These are phyloP conservation scores for Silybum marianum DNA, from an alignment of 129 eudicot species.

Conservation along the genomic window DNA sequence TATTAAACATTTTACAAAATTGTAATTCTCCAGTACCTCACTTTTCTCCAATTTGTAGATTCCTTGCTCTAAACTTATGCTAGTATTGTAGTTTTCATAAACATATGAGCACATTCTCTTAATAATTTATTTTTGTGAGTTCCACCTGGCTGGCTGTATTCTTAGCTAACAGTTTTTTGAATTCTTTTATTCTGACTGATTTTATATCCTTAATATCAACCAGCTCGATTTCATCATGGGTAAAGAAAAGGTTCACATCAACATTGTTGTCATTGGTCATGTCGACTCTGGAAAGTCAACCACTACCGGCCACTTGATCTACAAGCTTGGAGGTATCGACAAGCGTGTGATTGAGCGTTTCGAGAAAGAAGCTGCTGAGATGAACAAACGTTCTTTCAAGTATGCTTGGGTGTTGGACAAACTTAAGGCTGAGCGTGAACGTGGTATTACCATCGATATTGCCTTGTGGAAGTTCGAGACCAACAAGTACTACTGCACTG, in stretches of 20 bases:
- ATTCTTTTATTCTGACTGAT: neutral
- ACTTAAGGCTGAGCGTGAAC: slow-evolving; percentile 64
- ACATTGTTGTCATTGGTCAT: slow-evolving; percentile 45
- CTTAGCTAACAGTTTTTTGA: too few relatives aligned
- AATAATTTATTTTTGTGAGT: too few relatives aligned
- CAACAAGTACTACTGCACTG: slow-evolving; percentile 58
- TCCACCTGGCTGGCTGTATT: neutral
- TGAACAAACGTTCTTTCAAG: slow-evolving; percentile 64
- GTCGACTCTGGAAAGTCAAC: slow-evolving; percentile 50
- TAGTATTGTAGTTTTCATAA: neutral
- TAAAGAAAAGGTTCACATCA: slow-evolving; percentile 42
- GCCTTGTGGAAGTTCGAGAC: slow-evolving; percentile 66
- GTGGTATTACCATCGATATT: slow-evolving; percentile 61
- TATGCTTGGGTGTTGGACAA: slow-evolving; percentile 66
- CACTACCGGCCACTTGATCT: slow-evolving; percentile 55
- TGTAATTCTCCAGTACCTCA: too few relatives aligned
- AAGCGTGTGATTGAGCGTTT: slow-evolving; percentile 63
- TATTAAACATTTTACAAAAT: too few relatives aligned
- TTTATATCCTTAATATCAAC: neutral
- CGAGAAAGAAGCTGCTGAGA: slow-evolving; percentile 62
- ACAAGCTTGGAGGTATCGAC: slow-evolving; percentile 63
- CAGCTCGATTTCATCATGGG: slow-evolving; percentile 30
- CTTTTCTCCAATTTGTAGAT: too few relatives aligned
- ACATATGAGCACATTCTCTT: too few relatives aligned
- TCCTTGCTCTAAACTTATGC: neutral